phyloP scores from a whole-genome alignment of 169 alveolate genomes.

The Ichthyophthirius multifiliis region DNA sequence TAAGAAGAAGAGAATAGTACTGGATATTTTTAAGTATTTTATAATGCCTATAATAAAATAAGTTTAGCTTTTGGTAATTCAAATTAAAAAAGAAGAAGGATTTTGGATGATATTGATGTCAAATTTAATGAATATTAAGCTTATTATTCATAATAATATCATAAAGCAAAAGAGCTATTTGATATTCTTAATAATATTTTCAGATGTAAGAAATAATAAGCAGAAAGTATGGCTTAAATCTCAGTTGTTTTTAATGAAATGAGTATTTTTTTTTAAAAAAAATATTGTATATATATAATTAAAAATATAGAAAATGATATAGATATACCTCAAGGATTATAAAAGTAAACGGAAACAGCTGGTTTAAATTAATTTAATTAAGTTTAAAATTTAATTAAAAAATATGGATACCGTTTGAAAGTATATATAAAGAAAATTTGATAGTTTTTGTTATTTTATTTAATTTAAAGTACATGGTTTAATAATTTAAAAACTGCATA shows the following conservation, averaged over 20 bases:
- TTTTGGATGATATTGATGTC: background rate
- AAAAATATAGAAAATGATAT: background rate
- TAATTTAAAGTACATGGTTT: background rate
- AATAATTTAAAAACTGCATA: background rate
- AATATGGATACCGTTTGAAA: background rate
- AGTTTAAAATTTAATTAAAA: background rate
- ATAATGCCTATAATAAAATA: background rate
- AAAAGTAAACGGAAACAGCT: background rate
- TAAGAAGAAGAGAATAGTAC: too few relatives aligned
- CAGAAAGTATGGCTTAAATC: background rate
- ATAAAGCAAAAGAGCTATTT: background rate
- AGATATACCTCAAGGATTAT: too few relatives aligned
- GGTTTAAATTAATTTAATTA: background rate
- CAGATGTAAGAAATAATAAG: background rate
- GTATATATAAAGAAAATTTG: background rate
- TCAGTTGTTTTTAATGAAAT: background rate
- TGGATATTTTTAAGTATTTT: background rate
- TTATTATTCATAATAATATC: too few relatives aligned
- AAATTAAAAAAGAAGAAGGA: background rate
- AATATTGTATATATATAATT: too few relatives aligned
- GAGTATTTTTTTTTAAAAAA: background rate
- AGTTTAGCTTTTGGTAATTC: background rate
- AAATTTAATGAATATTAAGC: background rate
- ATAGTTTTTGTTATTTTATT: too few relatives aligned
- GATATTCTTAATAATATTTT: background rate